Conservation (phyloP, 164 flowering plant genomes). For the Macadamia tetraphylla region DNA sequence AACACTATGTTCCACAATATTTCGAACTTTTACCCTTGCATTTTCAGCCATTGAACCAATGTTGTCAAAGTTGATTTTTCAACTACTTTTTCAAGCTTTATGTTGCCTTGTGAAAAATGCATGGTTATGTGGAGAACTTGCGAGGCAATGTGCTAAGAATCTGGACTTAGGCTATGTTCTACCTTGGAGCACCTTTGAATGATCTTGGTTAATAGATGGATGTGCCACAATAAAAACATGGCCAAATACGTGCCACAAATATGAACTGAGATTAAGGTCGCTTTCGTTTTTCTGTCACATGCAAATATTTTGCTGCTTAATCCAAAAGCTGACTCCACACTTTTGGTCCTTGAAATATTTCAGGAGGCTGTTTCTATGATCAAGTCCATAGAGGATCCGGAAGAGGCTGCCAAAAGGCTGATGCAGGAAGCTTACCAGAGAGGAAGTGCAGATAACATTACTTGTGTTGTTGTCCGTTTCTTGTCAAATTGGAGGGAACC, state of each 20-base stretch:
- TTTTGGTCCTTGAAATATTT: slow-evolving; percentile 3
- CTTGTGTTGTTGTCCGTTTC: slow-evolving; percentile 91
- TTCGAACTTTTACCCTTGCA: neutral
- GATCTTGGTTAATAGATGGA: neutral
- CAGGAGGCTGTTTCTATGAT: slow-evolving; percentile 91
- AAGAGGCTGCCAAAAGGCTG: slow-evolving; percentile 73
- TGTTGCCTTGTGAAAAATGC: too few species aligned
- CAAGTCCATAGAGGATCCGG: slow-evolving; percentile 68
- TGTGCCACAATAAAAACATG: neutral
- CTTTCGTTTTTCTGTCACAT: neutral
- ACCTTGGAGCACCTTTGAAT: neutral
- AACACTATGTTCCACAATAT: neutral
- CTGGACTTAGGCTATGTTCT: neutral
- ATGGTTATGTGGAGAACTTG: too few species aligned
- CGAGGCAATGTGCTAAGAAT: too few species aligned
- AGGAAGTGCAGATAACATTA: slow-evolving; percentile 93
- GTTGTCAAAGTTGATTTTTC: too few species aligned
- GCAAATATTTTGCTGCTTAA: too few species aligned
- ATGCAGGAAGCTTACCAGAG: slow-evolving; percentile 84
- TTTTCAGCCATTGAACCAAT: neutral
- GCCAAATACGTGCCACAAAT: neutral
- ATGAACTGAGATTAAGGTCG: neutral
- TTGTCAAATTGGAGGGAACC: slow-evolving; percentile 37
- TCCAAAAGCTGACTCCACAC: neutral
- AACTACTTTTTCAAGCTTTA: too few species aligned